Conservation (phyloP, 2,329 filamentous ascomycete genomes). For the Leptographium flavum region DNA sequence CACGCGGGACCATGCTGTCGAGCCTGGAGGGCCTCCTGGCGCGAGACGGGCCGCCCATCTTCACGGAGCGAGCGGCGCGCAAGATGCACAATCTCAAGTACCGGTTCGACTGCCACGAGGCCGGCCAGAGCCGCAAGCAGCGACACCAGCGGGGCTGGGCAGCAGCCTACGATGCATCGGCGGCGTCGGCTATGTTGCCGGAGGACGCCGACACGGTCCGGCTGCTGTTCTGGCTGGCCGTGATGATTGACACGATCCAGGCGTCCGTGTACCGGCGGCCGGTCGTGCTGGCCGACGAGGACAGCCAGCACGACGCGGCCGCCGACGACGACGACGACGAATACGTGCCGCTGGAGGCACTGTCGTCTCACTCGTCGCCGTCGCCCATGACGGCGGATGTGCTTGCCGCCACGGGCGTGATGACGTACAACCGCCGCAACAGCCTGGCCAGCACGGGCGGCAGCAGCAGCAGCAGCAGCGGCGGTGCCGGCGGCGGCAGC, state of each 20-base stretch:
- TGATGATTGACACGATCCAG: constrained; percentile 45
- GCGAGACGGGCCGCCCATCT: constrained; percentile 19
- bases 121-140: neutral
- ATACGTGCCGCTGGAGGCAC: neutral
- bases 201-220: constrained; percentile 29
- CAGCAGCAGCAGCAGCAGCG: neutral
- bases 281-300: constrained; percentile 24
- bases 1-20: constrained; percentile 1
- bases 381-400: neutral
- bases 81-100: constrained; percentile 24
- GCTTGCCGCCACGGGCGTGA: neutral
- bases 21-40: constrained; percentile 11
- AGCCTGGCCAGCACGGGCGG: neutral
- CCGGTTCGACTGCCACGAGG: constrained; percentile 15
- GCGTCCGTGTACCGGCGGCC: constrained; percentile 32
- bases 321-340: constrained; percentile 11
- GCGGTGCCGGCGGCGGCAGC: neutral
- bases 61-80: constrained; percentile 23
- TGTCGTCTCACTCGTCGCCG: neutral
- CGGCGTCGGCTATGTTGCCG: neutral
- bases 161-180: neutral
- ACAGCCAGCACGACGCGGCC: constrained; percentile 22
- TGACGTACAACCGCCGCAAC: neutral
- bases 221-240: constrained; percentile 40
- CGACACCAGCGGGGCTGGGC: neutral